A percentile compares a stretch with the other conserved stretches of the same genome.
Conservation (phyloP, 176 grass and related monocot species). For the Rhynchospora pubera region DNA sequence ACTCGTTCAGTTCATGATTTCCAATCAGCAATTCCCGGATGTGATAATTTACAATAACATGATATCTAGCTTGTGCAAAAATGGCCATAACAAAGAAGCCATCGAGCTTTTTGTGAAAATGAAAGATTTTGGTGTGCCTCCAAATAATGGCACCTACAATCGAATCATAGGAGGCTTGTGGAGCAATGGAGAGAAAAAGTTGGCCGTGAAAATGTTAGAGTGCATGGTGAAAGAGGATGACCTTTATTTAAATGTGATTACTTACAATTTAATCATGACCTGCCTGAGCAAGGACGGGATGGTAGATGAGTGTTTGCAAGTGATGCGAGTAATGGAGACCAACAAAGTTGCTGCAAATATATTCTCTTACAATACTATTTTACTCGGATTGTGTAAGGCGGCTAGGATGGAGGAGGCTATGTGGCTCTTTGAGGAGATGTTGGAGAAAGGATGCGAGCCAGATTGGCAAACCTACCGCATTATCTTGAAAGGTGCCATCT, state of each 20-base stretch:
- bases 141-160: conserved; percentile 4
- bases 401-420: conserved; percentile 26
- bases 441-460: not conserved
- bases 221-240: conserved; percentile 15
- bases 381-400: conserved; percentile 29
- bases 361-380: conserved; percentile 19
- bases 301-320: conserved; percentile 26
- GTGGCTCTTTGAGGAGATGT: conserved; percentile 28
- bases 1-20: not conserved
- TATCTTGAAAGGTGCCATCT: not conserved
- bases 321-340: conserved; percentile 21
- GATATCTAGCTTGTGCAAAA: not conserved
- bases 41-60: not conserved
- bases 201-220: not conserved
- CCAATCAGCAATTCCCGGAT: not conserved
- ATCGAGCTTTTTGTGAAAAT: not conserved
- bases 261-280: conserved; percentile 25
- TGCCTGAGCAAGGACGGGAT: conserved; percentile 28
- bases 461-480: not conserved
- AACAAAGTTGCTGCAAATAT: not conserved
- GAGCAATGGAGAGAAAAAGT: conserved; percentile 1
- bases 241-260: conserved; percentile 15
- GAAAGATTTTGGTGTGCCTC: not conserved
- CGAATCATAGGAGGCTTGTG: conserved; percentile 12
- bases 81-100: not conserved